Base-by-base conservation (phyloP, 2,329 filamentous ascomycete species). In the Fusarium musae region DNA sequence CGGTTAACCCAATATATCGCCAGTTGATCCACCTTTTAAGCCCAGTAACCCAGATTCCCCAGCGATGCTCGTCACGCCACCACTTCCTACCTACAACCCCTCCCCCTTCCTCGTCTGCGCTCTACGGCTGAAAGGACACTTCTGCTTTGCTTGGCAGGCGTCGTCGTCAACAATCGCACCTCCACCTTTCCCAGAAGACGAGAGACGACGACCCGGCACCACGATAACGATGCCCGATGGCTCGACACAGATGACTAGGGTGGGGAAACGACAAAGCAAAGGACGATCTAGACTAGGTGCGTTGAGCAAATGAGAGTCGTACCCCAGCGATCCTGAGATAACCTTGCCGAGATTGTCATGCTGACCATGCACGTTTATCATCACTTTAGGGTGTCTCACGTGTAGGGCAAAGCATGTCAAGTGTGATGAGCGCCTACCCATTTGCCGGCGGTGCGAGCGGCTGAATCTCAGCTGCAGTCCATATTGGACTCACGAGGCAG, bases 221-320 rank as follows among this genome's bases (percentile, higher is more conserved):
- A 10, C 9, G 13, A 21, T 15, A 47, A 21, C 26, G 44, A 47
- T 47, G 44, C 9, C 44, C 26, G 19, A 3, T 47, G 26, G 13
- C 8, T 8, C 13, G 6, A 4, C 44, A 30, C 19, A 30, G 19
- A 2, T 10, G 11, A 7, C 13, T 5, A 47, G 0, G 9, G 19
- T 21, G 19, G 44, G 26, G 26, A 47, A 47, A 21, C 44, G 44
- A 47, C 44, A 21, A 16, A 47, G 44, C 12, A 47, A 21, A 47
- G 44, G 44, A 5, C 44, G 26, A 47, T 47, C 44, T 21, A 30
- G 44, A 30, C 9, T 47, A 16, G 44, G 44, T 47, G 9, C 26
- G 26, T 47, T 8, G 19, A 47, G 19, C 2, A 21, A 9, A 8
- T 26, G 17, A 5, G 3, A 44, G 17, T 13, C 17, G 11, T 13